phyloP scores from a whole-genome alignment of 2,329 filamentous ascomycete species.

The Colletotrichum truncatum region DNA sequence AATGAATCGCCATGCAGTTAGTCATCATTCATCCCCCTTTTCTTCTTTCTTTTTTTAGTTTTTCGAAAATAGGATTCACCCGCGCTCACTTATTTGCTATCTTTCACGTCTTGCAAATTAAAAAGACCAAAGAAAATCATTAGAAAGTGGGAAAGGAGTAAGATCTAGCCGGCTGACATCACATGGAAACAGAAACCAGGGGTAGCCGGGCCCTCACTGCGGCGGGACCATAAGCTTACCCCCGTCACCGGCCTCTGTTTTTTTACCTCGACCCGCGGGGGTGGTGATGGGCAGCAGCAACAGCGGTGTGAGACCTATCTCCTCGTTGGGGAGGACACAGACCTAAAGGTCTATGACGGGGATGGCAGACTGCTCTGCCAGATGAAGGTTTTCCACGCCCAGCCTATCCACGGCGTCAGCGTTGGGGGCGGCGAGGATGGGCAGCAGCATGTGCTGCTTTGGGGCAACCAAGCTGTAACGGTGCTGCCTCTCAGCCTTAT shows the following conservation, averaged over 20 bases:
- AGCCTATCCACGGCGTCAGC: constrained; percentile 79
- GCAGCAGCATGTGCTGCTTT: constrained; percentile 61
- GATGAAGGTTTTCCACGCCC: constrained; percentile 68
- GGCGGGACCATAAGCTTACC: constrained; percentile 52
- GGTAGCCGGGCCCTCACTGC: constrained; percentile 25
- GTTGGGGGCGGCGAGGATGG: constrained; percentile 42
- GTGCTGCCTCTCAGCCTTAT: constrained; percentile 45
- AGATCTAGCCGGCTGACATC: background rate
- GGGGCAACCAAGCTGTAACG: constrained; percentile 74
- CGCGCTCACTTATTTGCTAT: too few species aligned
- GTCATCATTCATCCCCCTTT: constrained; percentile 13
- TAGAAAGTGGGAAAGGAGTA: background rate
- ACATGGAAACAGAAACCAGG: background rate
- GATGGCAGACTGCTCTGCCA: constrained; percentile 47
- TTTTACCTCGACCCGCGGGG: constrained; percentile 41
- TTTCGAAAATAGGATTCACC: background rate
- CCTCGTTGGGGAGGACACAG: constrained; percentile 68
- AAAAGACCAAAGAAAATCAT: background rate
- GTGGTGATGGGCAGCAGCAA: constrained; percentile 24
- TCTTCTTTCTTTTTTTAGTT: background rate
- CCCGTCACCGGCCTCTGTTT: constrained; percentile 71
- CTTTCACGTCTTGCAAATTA: background rate
- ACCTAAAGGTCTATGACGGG: constrained; percentile 62
- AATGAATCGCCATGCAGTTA: constrained; percentile 26
- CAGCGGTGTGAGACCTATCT: constrained; percentile 53